phyloP scores from a whole-genome alignment of 257 asterid genomes.

The Primulina huaijiensis region DNA sequence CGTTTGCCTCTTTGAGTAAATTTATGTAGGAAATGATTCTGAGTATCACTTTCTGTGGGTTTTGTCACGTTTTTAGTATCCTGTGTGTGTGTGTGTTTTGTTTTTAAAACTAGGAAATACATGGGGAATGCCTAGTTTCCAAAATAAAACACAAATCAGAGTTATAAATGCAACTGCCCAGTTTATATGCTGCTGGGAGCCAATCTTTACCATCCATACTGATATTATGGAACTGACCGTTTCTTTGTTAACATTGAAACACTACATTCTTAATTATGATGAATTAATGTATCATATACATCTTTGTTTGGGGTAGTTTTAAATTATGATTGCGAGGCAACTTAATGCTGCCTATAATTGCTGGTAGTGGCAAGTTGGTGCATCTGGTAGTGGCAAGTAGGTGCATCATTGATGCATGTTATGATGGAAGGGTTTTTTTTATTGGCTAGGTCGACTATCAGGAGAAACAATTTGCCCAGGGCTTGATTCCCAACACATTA shows the following conservation, averaged over 20 bases:
- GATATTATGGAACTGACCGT: background rate
- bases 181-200: background rate
- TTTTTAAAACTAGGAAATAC: background rate
- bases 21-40: background rate
- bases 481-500: conserved; percentile 76
- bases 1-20: conserved; percentile 4
- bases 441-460: conserved; percentile 82
- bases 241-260: background rate
- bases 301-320: background rate
- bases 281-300: background rate
- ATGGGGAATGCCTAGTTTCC: background rate
- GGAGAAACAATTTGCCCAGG: conserved; percentile 95
- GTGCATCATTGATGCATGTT: conserved; percentile 6
- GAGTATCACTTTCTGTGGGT: background rate
- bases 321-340: background rate
- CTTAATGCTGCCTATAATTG: conserved; percentile 12
- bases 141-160: background rate
- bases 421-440: conserved; percentile 14
- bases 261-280: background rate
- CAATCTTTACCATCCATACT: background rate
- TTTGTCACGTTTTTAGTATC: background rate
- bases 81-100: background rate
- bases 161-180: background rate
- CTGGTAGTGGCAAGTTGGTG: background rate
- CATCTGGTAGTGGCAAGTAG: background rate